A percentile compares a stretch with the other conserved stretches of the same genome.
Evolutionary conservation across 179 eudicot species (phyloP).

Genomic region (Amaranthus tricolor): DNA sequence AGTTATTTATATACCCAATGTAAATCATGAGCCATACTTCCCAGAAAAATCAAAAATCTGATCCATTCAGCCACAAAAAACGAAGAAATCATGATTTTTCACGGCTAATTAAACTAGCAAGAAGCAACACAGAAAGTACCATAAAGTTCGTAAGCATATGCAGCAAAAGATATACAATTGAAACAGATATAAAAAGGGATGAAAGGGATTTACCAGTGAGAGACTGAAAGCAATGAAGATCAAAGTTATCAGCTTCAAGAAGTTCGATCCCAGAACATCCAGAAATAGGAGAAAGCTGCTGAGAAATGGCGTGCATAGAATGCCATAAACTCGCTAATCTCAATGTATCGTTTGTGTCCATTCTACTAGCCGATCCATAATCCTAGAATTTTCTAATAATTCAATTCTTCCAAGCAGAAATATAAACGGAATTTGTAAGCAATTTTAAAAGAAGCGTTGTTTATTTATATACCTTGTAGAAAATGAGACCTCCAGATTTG

Average conservation of each 20-base stretch:
- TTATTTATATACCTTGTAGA: constrained; percentile 44
- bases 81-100: background rate
- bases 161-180: background rate
- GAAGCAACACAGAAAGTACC: background rate
- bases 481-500: constrained; percentile 78
- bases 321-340: constrained; percentile 92
- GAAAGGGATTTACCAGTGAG: constrained; percentile 57
- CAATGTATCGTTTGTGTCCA: constrained; percentile 95
- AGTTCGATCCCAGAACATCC: constrained; percentile 82
- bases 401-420: too few species aligned
- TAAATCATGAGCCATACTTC: too few species aligned
- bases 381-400: constrained; percentile 37
- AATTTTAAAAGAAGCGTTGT: background rate
- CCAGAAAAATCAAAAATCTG: too few species aligned
- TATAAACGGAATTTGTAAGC: too few species aligned
- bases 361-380: constrained; percentile 87
- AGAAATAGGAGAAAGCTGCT: constrained; percentile 72
- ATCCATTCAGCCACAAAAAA: background rate
- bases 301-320: constrained; percentile 94
- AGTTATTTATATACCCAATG: too few species aligned
- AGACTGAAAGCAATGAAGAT: constrained; percentile 92
- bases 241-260: constrained; percentile 90
- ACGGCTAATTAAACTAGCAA: background rate
- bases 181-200: background rate
- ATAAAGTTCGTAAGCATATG: background rate